Evolutionary conservation across 2,329 filamentous ascomycete genomes (phyloP), one percentile per base, ranked within the genome.

Genomic region (Aureobasidium sp.): DNA sequence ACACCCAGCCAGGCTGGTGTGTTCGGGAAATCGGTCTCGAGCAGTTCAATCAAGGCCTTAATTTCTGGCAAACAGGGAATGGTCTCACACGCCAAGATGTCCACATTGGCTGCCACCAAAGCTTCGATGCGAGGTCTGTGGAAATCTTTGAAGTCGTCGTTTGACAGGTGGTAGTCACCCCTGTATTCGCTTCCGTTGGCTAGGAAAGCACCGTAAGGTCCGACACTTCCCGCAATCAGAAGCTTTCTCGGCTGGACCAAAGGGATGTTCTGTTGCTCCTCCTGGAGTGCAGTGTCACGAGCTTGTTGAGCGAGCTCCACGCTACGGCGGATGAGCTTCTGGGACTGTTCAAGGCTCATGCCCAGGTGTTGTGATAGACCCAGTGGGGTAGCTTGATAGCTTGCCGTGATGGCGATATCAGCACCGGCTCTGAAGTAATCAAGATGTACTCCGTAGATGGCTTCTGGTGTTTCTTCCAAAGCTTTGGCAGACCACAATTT

Each of bases 201-300:
- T 2, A 80, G 70, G 61, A 73, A 80, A 7, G 78, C 78, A 13
- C 78, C 78, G 61, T 79, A 80, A 1, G 78, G 78, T 0, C 78
- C 78, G 6, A 80, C 75, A 59, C 73, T 77, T 5, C 78, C 78
- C 5, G 78, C 78, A 9, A 80, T 67, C 6, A 77, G 69, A 20
- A 74, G 65, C 34, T 62, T 65, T 12, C 66, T 62, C 23, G 56
- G 26, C 27, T 52, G 26, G n/a, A 29, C 9, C 2, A 13, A 36
- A 8, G 27, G 20, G 13, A 39, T 60, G 32, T 57, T 59, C 10
- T 32, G 44, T 29, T n/a, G 59, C 51, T 44, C 52, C 55, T 48
- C 51, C 42, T 15, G 56, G 23, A 56, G 52, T 29, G 1, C 57
- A 23, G n/a, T 29, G n/a, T 72, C 67, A 20, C 74, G 68, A 3